Evolutionary conservation across 2,329 filamentous ascomycete genomes (phyloP), one percentile per base, ranked within the genome.

Genomic region (Neofusicoccum laricinum): DNA sequence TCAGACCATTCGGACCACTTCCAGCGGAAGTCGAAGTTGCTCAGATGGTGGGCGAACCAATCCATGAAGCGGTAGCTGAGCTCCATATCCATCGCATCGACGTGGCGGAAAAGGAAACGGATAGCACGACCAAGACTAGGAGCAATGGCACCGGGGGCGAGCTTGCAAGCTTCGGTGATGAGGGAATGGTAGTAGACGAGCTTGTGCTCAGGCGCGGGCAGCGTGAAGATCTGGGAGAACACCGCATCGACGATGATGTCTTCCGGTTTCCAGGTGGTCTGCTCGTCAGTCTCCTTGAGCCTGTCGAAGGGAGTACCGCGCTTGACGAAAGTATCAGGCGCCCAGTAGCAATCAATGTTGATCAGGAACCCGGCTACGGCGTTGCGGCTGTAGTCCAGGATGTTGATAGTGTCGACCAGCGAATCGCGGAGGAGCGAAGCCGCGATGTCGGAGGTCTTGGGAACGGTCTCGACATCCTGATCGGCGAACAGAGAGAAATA

Each of bases 1-100:
- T 93, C 92, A 53, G 91, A 85, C 86, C 86, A 99, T 79, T 99
- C 95, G 15, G 90, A 89, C 95, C 95, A 99, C 79, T 98, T 98
- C 95, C 95, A 99, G 10, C 95, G 95, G 76, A 98, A 99, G 61
- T 96, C 95, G 75, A 99, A 99, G 80, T 99, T 99, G 80, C 93
- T 97, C 69, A 99, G 81, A 80, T 99, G 95, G 76, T 99, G 95
- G 17, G 94, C 87, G 74, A 99, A 99, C 95, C 95, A 99, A 76
- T 98, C 94, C 74, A 97, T 83, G 79, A 98, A 98, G 30, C 95
- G 87, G 72, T 93, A 90, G 64, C 83, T 85, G 48, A 99, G 81
- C 78, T 98, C 93, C 53, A 97, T 82, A 73, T 99, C 95, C 82
- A 98, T 88, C 2, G 85, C 86, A 65, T 92, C 88, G 10, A 91